Evolutionary conservation across 352 stramenopile species (phyloP), one percentile per base, ranked within the genome.

Genomic region (Phytophthora hibernalis): DNA sequence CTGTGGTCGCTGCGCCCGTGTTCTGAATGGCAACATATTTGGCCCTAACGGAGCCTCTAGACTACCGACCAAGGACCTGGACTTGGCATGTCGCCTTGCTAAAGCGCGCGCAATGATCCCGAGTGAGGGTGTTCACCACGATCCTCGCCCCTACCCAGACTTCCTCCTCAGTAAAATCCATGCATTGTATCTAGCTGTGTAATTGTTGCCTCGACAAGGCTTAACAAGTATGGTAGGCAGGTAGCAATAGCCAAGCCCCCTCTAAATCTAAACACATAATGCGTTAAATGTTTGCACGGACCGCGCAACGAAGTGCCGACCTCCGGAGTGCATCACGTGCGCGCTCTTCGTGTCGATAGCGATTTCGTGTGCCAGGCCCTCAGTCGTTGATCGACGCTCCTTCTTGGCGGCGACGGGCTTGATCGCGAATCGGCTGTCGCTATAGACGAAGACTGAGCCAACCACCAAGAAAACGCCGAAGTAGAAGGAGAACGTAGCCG

Each of bases 401-500:
- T 68, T 68, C 18, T 74, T 80, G 48, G 44, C 51, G 16, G 54
- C 50, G 5, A 72, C 64, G 10, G 69, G 59, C 51, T 89, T 81
- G 50, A 86, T 55, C 1, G 82, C 82, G 63, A 95, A 95, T 35
- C 84, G 82, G 51, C 85, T 90, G 68, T 96, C 88, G 3, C 88
- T 82, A 56, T 96, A 96, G 66, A 96, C 86, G 60, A 96, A 92
- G 33, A 96, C 87, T 1, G 89, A 92, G 11, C 72, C 75, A 24
- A 95, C 83, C 15, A 95, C 86, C 20, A 96, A 74, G 20, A 89
- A 44, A 3, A 94, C 87, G 24, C 89, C 87, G 16, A 78, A 70
- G 79, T 95, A 95, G 70, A 96, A 96, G 12, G 77, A 82, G 58
- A 76, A 71, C 16, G 83, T 66, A 3, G 87, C 83, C 18, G 76